Evolutionary conservation across 2,329 filamentous ascomycete genomes (phyloP).

Genomic region (Trematosphaeria pertusa): DNA sequence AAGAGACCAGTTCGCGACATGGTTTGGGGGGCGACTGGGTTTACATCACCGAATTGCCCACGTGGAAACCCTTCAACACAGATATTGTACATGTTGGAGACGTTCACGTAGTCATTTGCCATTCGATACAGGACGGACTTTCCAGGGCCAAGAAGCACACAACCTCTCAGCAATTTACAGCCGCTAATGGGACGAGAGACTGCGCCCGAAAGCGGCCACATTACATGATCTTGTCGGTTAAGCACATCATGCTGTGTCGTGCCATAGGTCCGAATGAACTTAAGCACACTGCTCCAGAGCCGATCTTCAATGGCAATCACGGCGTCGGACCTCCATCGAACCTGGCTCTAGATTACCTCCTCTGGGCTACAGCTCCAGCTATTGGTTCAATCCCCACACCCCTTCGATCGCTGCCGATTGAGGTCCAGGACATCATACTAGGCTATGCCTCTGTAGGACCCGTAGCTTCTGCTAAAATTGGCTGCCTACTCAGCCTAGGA

Average conservation of each 20-base stretch:
- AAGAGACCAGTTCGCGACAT: too few species aligned
- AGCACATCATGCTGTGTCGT: conserved; percentile 12
- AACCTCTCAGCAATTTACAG: conserved; percentile 1
- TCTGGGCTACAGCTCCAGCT: conserved; percentile 7
- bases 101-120: conserved; percentile 8
- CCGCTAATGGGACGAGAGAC: neutral
- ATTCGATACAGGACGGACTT: conserved; percentile 9
- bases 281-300: conserved; percentile 12
- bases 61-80: neutral
- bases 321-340: conserved; percentile 9
- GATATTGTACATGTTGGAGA: conserved; percentile 10
- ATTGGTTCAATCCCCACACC: too few species aligned
- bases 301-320: conserved; percentile 12
- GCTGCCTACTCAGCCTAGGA: too few species aligned
- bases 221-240: conserved; percentile 15
- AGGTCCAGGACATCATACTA: too few species aligned
- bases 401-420: too few species aligned
- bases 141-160: conserved; percentile 10
- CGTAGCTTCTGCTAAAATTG: too few species aligned
- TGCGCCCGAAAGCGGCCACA: conserved; percentile 4
- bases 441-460: too few species aligned
- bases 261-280: conserved; percentile 1
- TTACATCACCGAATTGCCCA: neutral
- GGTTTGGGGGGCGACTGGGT: neutral
- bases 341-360: conserved; percentile 13